Evolutionary conservation across 106 monocot genomes (phyloP).

Genomic region (Narthecium ossifragum): DNA sequence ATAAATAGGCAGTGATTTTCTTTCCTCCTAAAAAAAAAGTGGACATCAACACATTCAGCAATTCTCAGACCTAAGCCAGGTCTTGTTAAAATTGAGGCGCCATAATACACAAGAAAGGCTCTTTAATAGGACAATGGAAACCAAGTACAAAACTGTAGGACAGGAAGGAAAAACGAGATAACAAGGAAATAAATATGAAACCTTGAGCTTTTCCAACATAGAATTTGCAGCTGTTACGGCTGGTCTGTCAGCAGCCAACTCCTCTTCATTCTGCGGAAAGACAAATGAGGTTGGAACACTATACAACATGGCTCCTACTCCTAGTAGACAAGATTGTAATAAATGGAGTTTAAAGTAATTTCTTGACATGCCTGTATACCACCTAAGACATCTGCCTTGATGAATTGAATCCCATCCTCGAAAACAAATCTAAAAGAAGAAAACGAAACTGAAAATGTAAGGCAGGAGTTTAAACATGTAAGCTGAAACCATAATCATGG

Average conservation of each 20-base stretch:
- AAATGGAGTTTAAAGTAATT: no score
- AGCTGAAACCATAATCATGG: no score
- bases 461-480: no score
- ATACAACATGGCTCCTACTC: no score
- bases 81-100: no score
- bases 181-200: constrained; percentile 1
- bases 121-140: not conserved
- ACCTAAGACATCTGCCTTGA: constrained; percentile 81
- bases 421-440: constrained; percentile 67
- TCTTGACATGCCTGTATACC: constrained; percentile 41
- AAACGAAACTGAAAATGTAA: no score
- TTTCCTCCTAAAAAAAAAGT: constrained; percentile 48
- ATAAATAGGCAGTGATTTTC: constrained; percentile 85
- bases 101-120: not conserved
- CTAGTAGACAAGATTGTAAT: no score
- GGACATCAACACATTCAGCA: not conserved
- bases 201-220: constrained; percentile 55
- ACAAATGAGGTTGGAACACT: constrained; percentile 5
- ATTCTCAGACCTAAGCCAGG: not conserved
- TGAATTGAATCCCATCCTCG: constrained; percentile 89
- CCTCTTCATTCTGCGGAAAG: constrained; percentile 49
- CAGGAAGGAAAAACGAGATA: not conserved
- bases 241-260: constrained; percentile 20
- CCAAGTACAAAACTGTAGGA: not conserved
- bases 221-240: constrained; percentile 49